Evolutionary conservation across 2,329 filamentous ascomycete species (phyloP).

Genomic region (Aspergillus vadensis): DNA sequence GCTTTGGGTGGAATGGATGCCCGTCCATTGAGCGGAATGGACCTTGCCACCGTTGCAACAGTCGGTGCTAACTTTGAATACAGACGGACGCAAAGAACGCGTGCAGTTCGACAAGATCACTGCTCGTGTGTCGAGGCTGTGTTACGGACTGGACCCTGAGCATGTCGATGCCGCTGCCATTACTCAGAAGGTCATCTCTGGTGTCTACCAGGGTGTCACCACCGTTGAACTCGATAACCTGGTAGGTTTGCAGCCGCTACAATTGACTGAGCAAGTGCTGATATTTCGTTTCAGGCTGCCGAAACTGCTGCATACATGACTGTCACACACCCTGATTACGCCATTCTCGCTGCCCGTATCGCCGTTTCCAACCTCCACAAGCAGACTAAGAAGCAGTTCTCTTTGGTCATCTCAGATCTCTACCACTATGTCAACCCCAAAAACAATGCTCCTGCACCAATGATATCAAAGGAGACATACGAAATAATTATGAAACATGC

Average conservation of each 20-base stretch:
- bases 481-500: slow-evolving; percentile 94
- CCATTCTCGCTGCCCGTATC: slow-evolving; percentile 95
- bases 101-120: slow-evolving; percentile 99
- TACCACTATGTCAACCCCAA: slow-evolving; percentile 97
- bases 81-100: slow-evolving; percentile 99
- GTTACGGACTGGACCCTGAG: slow-evolving; percentile 92
- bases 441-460: slow-evolving; percentile 79
- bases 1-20: background rate
- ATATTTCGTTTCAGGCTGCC: slow-evolving; percentile 67
- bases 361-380: slow-evolving; percentile 99
- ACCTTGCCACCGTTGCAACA: slow-evolving; percentile 22
- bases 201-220: slow-evolving; percentile 97
- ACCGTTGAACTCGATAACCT: slow-evolving; percentile 96
- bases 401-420: slow-evolving; percentile 87
- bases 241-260: slow-evolving; percentile 57
- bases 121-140: slow-evolving; percentile 92
- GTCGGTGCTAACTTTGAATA: slow-evolving; percentile 23
- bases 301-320: slow-evolving; percentile 99
- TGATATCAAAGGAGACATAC: slow-evolving; percentile 92
- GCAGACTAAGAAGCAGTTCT: slow-evolving; percentile 99
- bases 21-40: background rate
- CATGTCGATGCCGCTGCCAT: slow-evolving; percentile 98
- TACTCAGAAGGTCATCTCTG: slow-evolving; percentile 98
- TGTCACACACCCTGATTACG: slow-evolving; percentile 97
- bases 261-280: slow-evolving; percentile 10